Evolutionary conservation across 106 monocot species (phyloP), one percentile per base, ranked within the genome.

Genomic region (Dioscorea alata): DNA sequence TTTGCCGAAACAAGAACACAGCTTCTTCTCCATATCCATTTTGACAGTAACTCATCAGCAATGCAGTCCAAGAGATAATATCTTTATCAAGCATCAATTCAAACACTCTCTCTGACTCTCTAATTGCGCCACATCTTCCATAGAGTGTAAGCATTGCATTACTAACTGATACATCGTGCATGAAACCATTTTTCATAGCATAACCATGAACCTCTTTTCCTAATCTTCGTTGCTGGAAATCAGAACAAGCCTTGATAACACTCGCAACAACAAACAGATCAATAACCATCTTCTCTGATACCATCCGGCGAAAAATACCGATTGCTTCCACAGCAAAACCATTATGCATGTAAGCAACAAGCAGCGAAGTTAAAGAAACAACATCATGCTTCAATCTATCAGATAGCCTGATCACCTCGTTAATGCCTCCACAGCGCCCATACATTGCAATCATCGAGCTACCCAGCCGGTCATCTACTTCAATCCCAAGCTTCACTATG

Each of bases 171-270:
- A 68, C 34, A 68, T 90, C 81, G 16, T 32, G 68, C 19, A 70
- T 13, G 32, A 83, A 79, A 71, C 71, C n/a, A 34, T 62, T 81
- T 73, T 74, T 79, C 17, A 86, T 8, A 66, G 81, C 64, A 61
- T 71, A 84, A 57, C 79, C 86, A 77, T 90, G 90, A 12, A 86
- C 51, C 65, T 86, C 81, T 74, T 73, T 72, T 19, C 83, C 84
- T 56, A 66, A 51, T 19, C 62, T 28, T 4, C 76, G 50, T 52
- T 78, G 68, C 20, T 51, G 71, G 13, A 66, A 25, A 7, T 35
- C 51, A 69, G 79, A 71, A 28, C 78, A 84, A 61, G 79, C 81
- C 17, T 62, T 67, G 24, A 86, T 53, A 48, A 76, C 52, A 48
- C 75, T 77, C 17, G 79, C 75, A 20, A 90, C 52, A 20, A 70